Evolutionary conservation across 2,329 filamentous ascomycete species (phyloP).

Genomic region (Polytolypa hystricis): DNA sequence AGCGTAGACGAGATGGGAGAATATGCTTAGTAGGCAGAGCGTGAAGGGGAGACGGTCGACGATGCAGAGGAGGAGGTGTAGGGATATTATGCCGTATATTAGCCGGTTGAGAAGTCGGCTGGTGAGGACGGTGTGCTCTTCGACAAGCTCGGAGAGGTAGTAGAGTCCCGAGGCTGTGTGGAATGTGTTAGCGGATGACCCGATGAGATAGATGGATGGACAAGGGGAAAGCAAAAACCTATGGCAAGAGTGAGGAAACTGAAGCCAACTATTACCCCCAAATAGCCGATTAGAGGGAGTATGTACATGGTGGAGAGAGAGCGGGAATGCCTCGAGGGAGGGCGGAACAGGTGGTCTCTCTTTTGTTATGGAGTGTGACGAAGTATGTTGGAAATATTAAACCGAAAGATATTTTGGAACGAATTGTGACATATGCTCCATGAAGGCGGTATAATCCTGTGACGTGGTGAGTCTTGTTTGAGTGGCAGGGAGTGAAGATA

Average conservation of each 20-base stretch:
- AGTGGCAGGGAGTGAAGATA: background rate
- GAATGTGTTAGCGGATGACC: conserved; percentile 4
- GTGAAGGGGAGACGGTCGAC: conserved; percentile 77
- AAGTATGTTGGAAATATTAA: too few relatives aligned
- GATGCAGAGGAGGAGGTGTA: conserved; percentile 64
- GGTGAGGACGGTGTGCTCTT: conserved; percentile 89
- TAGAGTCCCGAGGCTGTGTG: conserved; percentile 81
- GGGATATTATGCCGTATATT: conserved; percentile 68
- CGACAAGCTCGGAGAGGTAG: conserved; percentile 94
- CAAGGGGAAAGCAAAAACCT: conserved; percentile 36
- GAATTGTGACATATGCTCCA: background rate
- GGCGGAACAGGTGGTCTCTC: too few relatives aligned
- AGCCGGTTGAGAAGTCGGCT: conserved; percentile 76
- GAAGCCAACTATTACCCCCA: conserved; percentile 80
- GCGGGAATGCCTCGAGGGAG: too few relatives aligned
- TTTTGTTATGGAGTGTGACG: too few relatives aligned
- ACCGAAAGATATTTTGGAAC: too few relatives aligned
- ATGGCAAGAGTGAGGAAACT: conserved; percentile 90
- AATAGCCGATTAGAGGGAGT: conserved; percentile 79
- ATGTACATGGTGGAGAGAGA: conserved; percentile 86
- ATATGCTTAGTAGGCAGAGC: conserved; percentile 62
- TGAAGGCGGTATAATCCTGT: background rate
- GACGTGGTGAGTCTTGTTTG: too few relatives aligned
- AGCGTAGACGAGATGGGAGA: conserved; percentile 73
- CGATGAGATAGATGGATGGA: background rate